phyloP scores from a whole-genome alignment of 2,329 filamentous ascomycete genomes.

The Fusarium falciforme region DNA sequence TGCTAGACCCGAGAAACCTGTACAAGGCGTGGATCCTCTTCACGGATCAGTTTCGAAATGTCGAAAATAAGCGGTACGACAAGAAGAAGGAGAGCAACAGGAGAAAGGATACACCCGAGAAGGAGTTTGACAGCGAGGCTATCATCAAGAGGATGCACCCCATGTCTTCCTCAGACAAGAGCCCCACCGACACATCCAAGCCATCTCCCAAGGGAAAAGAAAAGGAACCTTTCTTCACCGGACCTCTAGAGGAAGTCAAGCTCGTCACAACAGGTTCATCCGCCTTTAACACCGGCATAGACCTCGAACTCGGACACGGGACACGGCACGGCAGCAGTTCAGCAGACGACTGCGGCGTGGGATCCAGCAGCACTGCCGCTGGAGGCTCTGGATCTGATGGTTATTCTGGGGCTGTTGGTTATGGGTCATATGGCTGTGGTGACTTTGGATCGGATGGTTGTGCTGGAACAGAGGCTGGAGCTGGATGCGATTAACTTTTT shows the following conservation, averaged over 20 bases:
- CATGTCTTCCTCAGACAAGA: not conserved
- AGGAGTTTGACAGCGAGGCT: not conserved
- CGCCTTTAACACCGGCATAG: not conserved
- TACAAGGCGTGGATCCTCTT: slow-evolving; percentile 4
- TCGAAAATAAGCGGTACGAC: slow-evolving; percentile 4
- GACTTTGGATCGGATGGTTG: not conserved
- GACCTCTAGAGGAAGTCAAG: not conserved
- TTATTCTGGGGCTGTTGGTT: not conserved
- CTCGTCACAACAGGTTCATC: not conserved
- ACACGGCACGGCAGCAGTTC: not conserved
- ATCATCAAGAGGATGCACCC: slow-evolving; percentile 10
- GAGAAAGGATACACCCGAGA: not conserved
- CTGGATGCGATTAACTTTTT: not conserved
- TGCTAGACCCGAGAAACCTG: slow-evolving; percentile 13
- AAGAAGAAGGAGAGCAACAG: not conserved
- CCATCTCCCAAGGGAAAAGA: not conserved
- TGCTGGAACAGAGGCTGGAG: not conserved
- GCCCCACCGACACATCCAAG: not conserved
- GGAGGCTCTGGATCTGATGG: not conserved
- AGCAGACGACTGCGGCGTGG: not conserved
- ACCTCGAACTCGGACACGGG: not conserved
- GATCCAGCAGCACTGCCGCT: not conserved
- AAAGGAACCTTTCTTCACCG: not conserved
- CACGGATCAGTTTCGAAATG: slow-evolving; percentile 29
- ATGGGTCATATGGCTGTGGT: not conserved